Evolutionary conservation across 2,329 filamentous ascomycete species (phyloP), one percentile per base, ranked within the genome.

Genomic region (Paracamarosporium sp.): DNA sequence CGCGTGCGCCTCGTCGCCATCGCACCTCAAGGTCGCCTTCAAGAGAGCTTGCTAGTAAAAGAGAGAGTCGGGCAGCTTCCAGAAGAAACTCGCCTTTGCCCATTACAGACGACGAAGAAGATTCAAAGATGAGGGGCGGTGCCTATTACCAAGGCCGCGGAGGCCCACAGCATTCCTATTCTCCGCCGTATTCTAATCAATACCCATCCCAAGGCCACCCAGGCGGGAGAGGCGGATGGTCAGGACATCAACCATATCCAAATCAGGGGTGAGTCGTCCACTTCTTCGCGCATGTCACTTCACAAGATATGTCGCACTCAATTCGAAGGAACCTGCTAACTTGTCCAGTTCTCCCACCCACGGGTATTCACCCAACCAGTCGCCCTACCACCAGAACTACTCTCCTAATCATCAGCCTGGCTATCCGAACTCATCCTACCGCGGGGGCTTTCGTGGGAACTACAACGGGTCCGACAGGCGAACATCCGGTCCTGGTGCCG

Each of bases 171-270:
- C 86, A 85, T 65, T 81, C 82, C 24, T 82, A 84, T 45, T 87
- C 87, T n/a, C 84, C 88, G 36, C 83, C 85, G 53, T 85, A 86
- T 65, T 82, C 85, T 20, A 82, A 84, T 64, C 85, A 86, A 63
- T 83, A 82, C 44, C 89, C 88, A 17, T 86, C 88, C n/a, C 83
- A 83, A 58, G 80, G 81, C 9, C 83, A 85, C 41, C 88, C 88
- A 36, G 78, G 79, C 60, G 80, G 80, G 47, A 80, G 86, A 72
- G 83, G 83, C 28, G 81, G 80, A 50, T 86, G 86, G 82, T 76
- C 75, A 59, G 81, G 80, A 20, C 82, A 73, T 40, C 64, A 78
- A 60, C 79, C 78, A 60, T 55, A 82, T 64, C 74, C 78, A 30
- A 79, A 76, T 53, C 80, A 83, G 68, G 78, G 81, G 85, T 86